Evolutionary conservation across 169 alveolate species (phyloP), one percentile per base, ranked within the genome.

Genomic region (Plasmodium adleri): DNA sequence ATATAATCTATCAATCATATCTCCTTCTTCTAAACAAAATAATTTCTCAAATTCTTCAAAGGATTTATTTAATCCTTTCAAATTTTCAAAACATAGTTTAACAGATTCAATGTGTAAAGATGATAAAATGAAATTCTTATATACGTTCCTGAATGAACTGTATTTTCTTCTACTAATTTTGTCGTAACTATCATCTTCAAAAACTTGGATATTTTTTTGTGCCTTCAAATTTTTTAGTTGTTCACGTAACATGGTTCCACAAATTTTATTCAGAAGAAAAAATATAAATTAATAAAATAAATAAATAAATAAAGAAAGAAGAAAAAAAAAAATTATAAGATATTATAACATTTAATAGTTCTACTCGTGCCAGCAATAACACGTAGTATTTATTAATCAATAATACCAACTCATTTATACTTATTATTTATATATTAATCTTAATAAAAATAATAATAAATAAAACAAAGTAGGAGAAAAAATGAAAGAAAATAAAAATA

Each of bases 121-220:
- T 15, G 86, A 68, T 12, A 83, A 54, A 8, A 70, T 54, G 10
- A 83, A 22, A 32, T 47, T 83, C 39, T 63, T 83, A 43, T 83
- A 83, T 9, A 56, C 28, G 10, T 83, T 71, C 52, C 73, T 83
- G 32, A 83, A 83, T 59, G 68, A 47, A 17, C 12, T 83, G 49
- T 83, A 83, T 39, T 68, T 83, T 22, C 32, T 83, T 72, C 91
- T 83, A n/a, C 86, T 83, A 28, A 70, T 28, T 54, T 83, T 83
- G 59, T 67, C 83, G 3, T 68, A 45, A 28, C 60, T 68, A 43
- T 70, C 71, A 43, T 83, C 91, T 71, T 71, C 91, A 83, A 83
- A 71, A 22, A 83, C 32, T 28, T 83, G 60, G 20, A 83, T 85
- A 39, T 45, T 62, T 85, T 83, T 83, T 62, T 83, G 91, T 32